A percentile compares a stretch with the other conserved stretches of the same genome.
Conservation (phyloP, 768 basidiomycete species). For the Tricholoma sp. region DNA sequence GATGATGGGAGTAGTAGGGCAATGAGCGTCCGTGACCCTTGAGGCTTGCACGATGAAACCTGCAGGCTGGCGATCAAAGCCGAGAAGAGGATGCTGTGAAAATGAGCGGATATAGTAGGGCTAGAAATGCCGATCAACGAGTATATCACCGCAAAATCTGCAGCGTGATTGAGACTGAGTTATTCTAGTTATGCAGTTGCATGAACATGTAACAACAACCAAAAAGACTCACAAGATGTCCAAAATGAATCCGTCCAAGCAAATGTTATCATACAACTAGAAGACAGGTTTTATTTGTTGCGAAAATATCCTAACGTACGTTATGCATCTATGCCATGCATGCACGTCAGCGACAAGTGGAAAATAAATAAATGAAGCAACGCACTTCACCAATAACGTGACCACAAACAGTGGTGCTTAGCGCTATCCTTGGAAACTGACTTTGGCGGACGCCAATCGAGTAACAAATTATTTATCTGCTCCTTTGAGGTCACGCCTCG, state of each 20-base stretch:
- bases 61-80: constrained; percentile 1
- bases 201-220: neutral
- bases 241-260: neutral
- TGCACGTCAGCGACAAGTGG: neutral
- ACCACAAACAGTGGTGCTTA: neutral
- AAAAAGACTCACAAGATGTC: neutral
- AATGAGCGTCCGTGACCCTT: neutral
- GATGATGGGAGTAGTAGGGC: neutral
- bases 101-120: neutral
- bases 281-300: neutral
- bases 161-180: neutral
- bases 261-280: neutral
- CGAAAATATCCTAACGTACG: neutral
- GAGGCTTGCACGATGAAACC: neutral
- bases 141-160: neutral
- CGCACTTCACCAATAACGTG: neutral
- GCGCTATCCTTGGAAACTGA: neutral
- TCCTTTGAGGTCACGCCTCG: neutral
- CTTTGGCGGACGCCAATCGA: neutral
- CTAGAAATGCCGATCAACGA: neutral
- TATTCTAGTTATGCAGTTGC: neutral
- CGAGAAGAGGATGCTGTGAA: neutral
- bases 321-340: neutral
- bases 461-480: neutral
- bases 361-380: neutral